Conservation (phyloP, 1,139 yeast genomes). For the Wickerhamomyces sp. region DNA sequence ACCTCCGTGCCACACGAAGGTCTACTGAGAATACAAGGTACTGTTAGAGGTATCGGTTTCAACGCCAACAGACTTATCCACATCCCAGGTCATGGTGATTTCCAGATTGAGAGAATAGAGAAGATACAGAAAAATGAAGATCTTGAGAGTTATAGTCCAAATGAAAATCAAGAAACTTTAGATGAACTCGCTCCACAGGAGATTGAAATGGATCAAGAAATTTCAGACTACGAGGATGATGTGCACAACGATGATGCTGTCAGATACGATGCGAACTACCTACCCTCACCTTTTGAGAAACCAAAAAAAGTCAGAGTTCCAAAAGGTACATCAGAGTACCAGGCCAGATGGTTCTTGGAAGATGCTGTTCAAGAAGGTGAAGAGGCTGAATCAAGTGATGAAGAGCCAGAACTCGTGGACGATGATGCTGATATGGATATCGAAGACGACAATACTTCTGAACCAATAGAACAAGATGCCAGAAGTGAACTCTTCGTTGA, state of each 20-base stretch:
- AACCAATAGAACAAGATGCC: constrained; percentile 42
- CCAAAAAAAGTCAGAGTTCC: constrained; percentile 56
- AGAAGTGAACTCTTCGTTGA: constrained; percentile 65
- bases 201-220: constrained; percentile 45
- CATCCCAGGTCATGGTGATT: constrained; percentile 88
- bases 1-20: constrained; percentile 32
- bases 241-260: constrained; percentile 50
- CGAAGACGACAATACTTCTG: constrained; percentile 28
- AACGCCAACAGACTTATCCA: constrained; percentile 74
- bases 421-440: constrained; percentile 31
- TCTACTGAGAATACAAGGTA: constrained; percentile 64
- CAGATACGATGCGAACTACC: constrained; percentile 50
- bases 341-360: constrained; percentile 85
- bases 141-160: constrained; percentile 32
- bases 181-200: constrained; percentile 65
- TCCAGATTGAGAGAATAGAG: constrained; percentile 67
- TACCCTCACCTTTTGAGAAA: constrained; percentile 25
- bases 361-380: constrained; percentile 48
- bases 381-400: constrained; percentile 39
- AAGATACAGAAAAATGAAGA: constrained; percentile 28
- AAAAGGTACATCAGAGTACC: constrained; percentile 88
- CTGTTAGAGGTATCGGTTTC: constrained; percentile 83
- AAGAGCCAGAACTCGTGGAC: constrained; percentile 30
- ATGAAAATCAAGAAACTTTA: constrained; percentile 55
- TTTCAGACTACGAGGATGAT: constrained; percentile 37